These are phyloP conservation scores for Dendrothele bispora DNA, from an alignment of 768 basidiomycete species.

Conservation along the genomic window DNA sequence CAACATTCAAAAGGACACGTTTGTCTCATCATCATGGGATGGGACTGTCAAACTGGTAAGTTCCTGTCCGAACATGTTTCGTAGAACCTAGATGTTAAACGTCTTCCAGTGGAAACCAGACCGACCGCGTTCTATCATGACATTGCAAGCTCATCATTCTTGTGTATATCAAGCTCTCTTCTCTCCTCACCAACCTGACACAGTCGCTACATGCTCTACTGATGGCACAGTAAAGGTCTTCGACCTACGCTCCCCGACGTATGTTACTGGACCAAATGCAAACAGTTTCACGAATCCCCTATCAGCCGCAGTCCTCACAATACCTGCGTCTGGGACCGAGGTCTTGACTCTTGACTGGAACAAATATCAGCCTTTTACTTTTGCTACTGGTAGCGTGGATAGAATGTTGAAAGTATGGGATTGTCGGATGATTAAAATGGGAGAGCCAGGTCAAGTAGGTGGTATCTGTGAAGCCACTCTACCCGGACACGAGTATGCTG, in stretches of 20 bases:
- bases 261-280: conserved; percentile 37
- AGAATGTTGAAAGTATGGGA: conserved; percentile 80
- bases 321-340: conserved; percentile 78
- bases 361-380: conserved; percentile 77
- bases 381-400: conserved; percentile 83
- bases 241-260: conserved; percentile 56
- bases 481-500: conserved; percentile 86
- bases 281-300: conserved; percentile 68
- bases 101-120: conserved; percentile 80
- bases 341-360: conserved; percentile 89
- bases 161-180: conserved; percentile 92
- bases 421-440: conserved; percentile 76
- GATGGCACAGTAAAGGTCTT: conserved; percentile 86
- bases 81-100: neutral
- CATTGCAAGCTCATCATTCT: conserved; percentile 78
- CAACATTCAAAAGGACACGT: conserved; percentile 86
- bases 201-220: conserved; percentile 80
- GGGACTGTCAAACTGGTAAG: conserved; percentile 84
- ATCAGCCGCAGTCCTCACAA: conserved; percentile 69
- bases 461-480: conserved; percentile 71
- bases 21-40: conserved; percentile 91
- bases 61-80: conserved; percentile 8
- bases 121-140: conserved; percentile 72
- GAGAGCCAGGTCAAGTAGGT: conserved; percentile 58
- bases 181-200: conserved; percentile 86